Evolutionary conservation across 345 rosid genomes (phyloP).

Genomic region (Melaleuca alternifolia): DNA sequence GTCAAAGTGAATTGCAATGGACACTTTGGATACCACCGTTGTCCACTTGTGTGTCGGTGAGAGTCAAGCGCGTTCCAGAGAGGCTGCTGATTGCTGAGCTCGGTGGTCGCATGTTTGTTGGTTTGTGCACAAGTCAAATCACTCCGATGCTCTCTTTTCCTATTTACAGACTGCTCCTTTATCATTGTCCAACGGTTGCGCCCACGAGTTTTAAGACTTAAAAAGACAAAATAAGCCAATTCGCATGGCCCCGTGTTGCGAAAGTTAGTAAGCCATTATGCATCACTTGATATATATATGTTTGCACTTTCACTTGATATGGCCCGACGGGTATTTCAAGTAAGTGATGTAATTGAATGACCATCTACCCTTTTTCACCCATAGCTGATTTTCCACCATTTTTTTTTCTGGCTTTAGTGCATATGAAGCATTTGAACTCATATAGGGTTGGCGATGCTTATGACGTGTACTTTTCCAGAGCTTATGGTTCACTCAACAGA

Average conservation of each 20-base stretch:
- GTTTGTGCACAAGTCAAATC: background rate
- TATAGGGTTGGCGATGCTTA: background rate
- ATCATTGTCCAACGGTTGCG: too few relatives aligned
- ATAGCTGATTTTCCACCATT: background rate
- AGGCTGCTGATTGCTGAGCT: background rate
- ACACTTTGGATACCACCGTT: background rate
- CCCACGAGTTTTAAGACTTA: background rate
- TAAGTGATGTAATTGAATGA: background rate
- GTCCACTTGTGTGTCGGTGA: background rate
- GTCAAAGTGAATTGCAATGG: background rate
- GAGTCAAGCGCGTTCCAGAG: background rate
- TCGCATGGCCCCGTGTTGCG: background rate
- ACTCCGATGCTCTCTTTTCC: background rate
- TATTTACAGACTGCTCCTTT: background rate
- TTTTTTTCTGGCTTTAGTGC: background rate
- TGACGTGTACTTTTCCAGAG: background rate
- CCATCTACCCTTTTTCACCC: background rate
- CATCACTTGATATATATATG: too few relatives aligned
- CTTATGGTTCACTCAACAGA: background rate
- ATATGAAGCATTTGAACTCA: background rate
- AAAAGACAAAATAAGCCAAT: background rate
- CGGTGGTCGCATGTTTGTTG: background rate
- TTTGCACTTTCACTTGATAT: background rate
- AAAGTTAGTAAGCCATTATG: background rate
- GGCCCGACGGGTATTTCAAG: background rate